phyloP scores from a whole-genome alignment of 2,329 filamentous ascomycete genomes.

The Sporothrix brasiliensis region DNA sequence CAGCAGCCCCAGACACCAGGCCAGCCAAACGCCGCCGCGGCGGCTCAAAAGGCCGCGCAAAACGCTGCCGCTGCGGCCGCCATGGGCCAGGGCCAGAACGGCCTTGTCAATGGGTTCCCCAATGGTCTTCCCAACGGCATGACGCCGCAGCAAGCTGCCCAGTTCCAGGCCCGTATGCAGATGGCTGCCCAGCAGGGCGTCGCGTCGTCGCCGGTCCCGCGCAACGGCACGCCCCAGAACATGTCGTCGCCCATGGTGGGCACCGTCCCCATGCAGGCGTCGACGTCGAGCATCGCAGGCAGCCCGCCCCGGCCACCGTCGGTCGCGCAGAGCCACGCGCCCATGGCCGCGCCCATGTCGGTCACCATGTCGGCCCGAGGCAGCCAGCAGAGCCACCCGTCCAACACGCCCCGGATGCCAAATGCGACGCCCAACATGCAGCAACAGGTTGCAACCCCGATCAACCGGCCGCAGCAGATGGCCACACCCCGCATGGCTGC shows the following conservation, averaged over 20 bases:
- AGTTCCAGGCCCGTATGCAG: constrained; percentile 53
- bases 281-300: constrained; percentile 67
- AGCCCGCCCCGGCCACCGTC: constrained; percentile 70
- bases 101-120: constrained; percentile 48
- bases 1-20: constrained; percentile 35
- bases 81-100: constrained; percentile 49
- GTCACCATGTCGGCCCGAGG: constrained; percentile 65
- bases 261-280: constrained; percentile 65
- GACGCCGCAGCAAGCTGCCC: constrained; percentile 44
- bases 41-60: constrained; percentile 38
- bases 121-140: constrained; percentile 42
- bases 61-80: constrained; percentile 38
- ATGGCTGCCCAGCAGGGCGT: constrained; percentile 59
- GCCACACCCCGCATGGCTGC: constrained; percentile 57
- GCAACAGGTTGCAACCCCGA: constrained; percentile 54
- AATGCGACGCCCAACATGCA: constrained; percentile 65
- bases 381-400: constrained; percentile 67
- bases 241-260: constrained; percentile 68
- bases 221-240: constrained; percentile 66
- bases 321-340: constrained; percentile 61
- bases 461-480: constrained; percentile 53
- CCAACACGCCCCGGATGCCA: constrained; percentile 65
- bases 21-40: constrained; percentile 35
- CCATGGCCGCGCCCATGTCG: constrained; percentile 63
- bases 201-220: constrained; percentile 68